phyloP scores from a whole-genome alignment of 2,329 filamentous ascomycete genomes.

The Proliferodiscus dingleyae region DNA sequence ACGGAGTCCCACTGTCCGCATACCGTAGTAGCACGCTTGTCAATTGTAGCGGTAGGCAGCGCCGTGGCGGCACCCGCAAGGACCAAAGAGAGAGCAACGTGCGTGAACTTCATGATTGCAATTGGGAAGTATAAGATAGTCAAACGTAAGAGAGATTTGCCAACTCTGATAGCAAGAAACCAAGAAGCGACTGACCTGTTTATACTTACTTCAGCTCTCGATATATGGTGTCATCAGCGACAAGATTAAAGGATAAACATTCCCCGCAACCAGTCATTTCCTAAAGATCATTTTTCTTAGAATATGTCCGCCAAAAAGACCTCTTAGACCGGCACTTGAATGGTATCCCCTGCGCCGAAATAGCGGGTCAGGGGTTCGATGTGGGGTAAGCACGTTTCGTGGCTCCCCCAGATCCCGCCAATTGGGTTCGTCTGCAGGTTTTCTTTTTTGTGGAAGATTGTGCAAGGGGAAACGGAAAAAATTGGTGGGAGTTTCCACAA shows the following conservation, averaged over 20 bases:
- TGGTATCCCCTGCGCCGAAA: no score
- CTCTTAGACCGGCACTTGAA: no score
- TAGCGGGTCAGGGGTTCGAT: neutral
- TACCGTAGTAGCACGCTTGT: slow-evolving; percentile 32
- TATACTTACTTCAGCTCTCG: neutral
- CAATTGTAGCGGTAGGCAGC: slow-evolving; percentile 23
- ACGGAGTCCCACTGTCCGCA: slow-evolving; percentile 25
- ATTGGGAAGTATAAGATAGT: slow-evolving; percentile 2
- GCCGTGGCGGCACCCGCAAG: slow-evolving; percentile 7
- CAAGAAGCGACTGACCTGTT: neutral
- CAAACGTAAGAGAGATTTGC: slow-evolving; percentile 16
- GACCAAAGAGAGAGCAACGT: slow-evolving; percentile 4
- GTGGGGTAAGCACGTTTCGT: neutral
- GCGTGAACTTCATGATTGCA: slow-evolving; percentile 12
- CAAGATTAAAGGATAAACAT: neutral
- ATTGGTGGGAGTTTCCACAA: no score
- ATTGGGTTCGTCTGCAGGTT: neutral
- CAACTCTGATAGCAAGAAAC: neutral
- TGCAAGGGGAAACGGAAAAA: neutral
- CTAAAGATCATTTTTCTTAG: neutral
- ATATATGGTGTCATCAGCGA: neutral
- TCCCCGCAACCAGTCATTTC: neutral
- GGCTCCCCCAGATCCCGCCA: neutral
- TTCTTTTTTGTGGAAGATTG: neutral
- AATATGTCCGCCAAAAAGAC: no score